A percentile compares a stretch with the other conserved stretches of the same genome.
Evolutionary conservation across 1,284 basidiomycete species (phyloP).

Genomic region (Ustilago cynodontis): DNA sequence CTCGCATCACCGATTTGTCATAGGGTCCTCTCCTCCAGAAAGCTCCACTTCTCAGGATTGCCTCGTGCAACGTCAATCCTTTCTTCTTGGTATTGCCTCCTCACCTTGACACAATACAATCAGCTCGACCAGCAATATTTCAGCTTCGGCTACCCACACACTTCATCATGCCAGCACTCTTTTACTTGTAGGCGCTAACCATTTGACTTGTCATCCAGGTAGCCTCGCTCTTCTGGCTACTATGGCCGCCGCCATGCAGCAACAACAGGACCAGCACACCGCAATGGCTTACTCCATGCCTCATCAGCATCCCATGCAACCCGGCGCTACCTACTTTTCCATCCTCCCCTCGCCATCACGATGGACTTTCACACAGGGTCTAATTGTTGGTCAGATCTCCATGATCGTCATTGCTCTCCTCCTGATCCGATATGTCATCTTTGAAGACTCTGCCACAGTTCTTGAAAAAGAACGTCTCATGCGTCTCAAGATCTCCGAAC

Average conservation of each 20-base stretch:
- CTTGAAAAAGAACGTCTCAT: constrained; percentile 50
- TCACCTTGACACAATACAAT: no score
- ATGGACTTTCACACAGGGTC: constrained; percentile 74
- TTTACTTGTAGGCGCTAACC: not conserved
- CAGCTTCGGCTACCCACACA: no score
- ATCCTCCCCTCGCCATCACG: constrained; percentile 28
- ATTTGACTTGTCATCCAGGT: no score
- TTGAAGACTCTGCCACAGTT: constrained; percentile 70
- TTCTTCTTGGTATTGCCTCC: not conserved
- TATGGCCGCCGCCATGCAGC: constrained; percentile 17
- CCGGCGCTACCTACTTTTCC: constrained; percentile 29
- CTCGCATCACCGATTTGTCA: not conserved
- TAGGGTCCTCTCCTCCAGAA: not conserved
- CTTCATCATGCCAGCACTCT: no score
- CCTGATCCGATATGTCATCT: constrained; percentile 74
- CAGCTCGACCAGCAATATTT: no score
- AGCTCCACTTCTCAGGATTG: not conserved
- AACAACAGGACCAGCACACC: constrained; percentile 13
- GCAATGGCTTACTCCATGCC: constrained; percentile 19
- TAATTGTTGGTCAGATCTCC: constrained; percentile 73
- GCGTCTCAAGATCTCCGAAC: constrained; percentile 50
- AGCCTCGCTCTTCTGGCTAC: not conserved
- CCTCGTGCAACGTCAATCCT: not conserved
- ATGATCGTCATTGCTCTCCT: constrained; percentile 64
- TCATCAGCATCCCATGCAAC: constrained; percentile 16